Evolutionary conservation across 495 filamentous ascomycete genomes (phyloP).

Genomic region (Aspergillus egyptiacus): DNA sequence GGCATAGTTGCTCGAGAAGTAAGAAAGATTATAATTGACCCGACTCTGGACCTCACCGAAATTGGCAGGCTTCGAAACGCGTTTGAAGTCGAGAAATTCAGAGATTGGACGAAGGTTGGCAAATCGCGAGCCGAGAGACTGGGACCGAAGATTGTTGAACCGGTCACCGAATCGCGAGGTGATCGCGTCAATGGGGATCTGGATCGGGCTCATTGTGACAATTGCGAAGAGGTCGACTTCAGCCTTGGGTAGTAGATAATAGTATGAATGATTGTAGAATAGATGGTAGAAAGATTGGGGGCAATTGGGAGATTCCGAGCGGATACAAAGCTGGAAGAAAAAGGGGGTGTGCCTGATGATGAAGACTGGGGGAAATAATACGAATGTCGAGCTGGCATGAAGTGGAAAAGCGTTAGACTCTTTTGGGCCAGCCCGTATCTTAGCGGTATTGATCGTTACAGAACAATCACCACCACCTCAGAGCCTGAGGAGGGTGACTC

Average conservation of each 20-base stretch:
- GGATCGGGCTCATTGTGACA: slow-evolving; percentile 76
- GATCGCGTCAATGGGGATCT: slow-evolving; percentile 83
- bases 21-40: slow-evolving; percentile 92
- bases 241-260: slow-evolving; percentile 3
- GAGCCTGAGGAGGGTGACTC: background rate
- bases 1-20: slow-evolving; percentile 98
- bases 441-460: slow-evolving; percentile 1
- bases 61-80: slow-evolving; percentile 85
- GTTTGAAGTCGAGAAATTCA: slow-evolving; percentile 95
- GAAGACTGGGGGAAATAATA: slow-evolving; percentile 3
- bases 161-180: slow-evolving; percentile 78
- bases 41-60: slow-evolving; percentile 88
- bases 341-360: slow-evolving; percentile 9
- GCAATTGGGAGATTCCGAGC: background rate
- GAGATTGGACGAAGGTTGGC: slow-evolving; percentile 85
- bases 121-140: slow-evolving; percentile 74
- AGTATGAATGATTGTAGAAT: slow-evolving; percentile 1
- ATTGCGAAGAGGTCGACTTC: background rate
- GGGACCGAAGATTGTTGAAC: slow-evolving; percentile 71
- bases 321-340: slow-evolving; percentile 5
- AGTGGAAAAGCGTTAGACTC: slow-evolving; percentile 12
- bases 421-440: slow-evolving; percentile 7
- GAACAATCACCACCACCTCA: slow-evolving; percentile 4
- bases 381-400: slow-evolving; percentile 9
- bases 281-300: background rate